These are phyloP conservation scores for Exophiala dermatitidis DNA, from an alignment of 2,329 filamentous ascomycete genomes.

Conservation along the genomic window DNA sequence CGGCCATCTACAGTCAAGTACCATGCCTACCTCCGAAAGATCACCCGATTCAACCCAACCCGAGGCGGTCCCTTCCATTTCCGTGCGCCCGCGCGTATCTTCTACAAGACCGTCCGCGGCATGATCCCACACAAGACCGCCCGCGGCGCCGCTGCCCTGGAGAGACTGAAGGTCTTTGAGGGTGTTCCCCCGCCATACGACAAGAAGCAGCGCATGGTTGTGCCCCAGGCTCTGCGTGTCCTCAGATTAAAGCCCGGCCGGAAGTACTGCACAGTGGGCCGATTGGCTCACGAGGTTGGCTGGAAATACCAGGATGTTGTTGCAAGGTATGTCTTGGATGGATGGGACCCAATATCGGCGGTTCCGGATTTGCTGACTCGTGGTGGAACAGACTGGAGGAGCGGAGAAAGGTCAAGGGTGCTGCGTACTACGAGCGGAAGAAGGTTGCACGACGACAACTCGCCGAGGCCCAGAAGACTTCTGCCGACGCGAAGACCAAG, in stretches of 20 bases:
- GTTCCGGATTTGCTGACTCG: slow-evolving; percentile 2
- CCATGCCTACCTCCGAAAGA: slow-evolving; percentile 99
- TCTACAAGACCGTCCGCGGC: slow-evolving; percentile 99
- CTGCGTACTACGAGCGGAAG: slow-evolving; percentile 99
- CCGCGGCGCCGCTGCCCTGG: slow-evolving; percentile 89
- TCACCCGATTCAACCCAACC: slow-evolving; percentile 99
- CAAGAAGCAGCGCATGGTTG: slow-evolving; percentile 99
- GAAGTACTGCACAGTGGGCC: slow-evolving; percentile 99
- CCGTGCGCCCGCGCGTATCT: slow-evolving; percentile 97
- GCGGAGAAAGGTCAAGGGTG: slow-evolving; percentile 98
- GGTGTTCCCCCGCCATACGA: slow-evolving; percentile 98
- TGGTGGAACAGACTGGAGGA: slow-evolving; percentile 74
- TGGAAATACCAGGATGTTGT: slow-evolving; percentile 99
- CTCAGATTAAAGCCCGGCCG: slow-evolving; percentile 96
- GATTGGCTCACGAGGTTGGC: slow-evolving; percentile 97
- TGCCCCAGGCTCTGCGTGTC: slow-evolving; percentile 94
- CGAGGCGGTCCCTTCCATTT: slow-evolving; percentile 99
- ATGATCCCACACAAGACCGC: slow-evolving; percentile 99
- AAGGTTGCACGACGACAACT: slow-evolving; percentile 89
- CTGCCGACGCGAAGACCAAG: slow-evolving; percentile 76
- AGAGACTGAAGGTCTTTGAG: slow-evolving; percentile 99
- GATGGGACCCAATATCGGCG: background rate
- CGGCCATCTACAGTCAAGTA: slow-evolving; percentile 80
- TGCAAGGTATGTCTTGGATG: slow-evolving; percentile 62
- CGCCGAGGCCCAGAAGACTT: slow-evolving; percentile 85